Base-by-base conservation (phyloP, 1,139 yeast species). In the Protomyces lactucae-debilis region DNA sequence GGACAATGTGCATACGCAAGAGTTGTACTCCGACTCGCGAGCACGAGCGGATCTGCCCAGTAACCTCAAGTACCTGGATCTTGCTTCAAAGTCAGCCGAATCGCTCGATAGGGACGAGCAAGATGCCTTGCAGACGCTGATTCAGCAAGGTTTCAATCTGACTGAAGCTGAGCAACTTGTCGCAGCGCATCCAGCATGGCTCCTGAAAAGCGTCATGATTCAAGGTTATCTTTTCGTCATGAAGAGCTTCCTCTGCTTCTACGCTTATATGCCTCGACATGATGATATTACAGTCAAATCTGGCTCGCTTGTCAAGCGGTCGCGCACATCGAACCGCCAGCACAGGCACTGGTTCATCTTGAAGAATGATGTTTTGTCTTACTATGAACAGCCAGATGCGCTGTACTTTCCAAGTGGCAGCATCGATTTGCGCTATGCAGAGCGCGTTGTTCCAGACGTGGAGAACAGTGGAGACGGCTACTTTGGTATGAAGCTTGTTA, bases 171-270 rank as follows among this genome's bases (percentile, higher is more conserved):
- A 59, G 6, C 32, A 21, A 3, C 43, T 55, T 32, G 43, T 51
- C 12, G 9, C 36, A 9, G 68, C 65, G 40, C 87, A 80, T 71
- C 82, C 87, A 5, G 84, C 91, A 40, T 92, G 97, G 96, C 76
- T 92, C 52, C 79, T 90, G 64, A 83, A 85, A 67, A 96, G 89
- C 71, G 95, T 92, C 0, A 76, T 92, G 45, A 76, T 91, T 37
- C 97, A 91, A 73, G 98, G 98, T 1, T 92, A 88, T 70, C 74
- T 90, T 16, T 88, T 88, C 71, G 75, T 92, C 45, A 91, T 97
- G 1, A 75, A 78, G 55, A 78, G 81, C 14, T 82, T 84, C 68
- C 74, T 92, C 8, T 76, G 90, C 57, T 92, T 89, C 73, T 87
- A 87, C 76, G 95, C 97, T 0, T 86, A 85, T 70, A 75, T 92